Evolutionary conservation across 768 basidiomycete genomes (phyloP).

Genomic region (Multifurca ochricompacta): DNA sequence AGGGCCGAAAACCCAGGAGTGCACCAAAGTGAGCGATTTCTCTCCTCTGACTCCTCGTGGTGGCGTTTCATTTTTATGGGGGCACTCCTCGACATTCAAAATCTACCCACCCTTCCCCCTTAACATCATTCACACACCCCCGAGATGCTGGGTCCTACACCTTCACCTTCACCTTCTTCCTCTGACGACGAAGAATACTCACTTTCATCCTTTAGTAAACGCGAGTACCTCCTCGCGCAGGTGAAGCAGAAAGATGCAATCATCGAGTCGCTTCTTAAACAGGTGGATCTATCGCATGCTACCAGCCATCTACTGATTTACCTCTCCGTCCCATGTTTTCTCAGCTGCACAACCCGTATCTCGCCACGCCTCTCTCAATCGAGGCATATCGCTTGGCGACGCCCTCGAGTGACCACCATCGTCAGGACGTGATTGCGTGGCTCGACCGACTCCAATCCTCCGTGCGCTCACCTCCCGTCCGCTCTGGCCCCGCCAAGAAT

Average conservation of each 20-base stretch:
- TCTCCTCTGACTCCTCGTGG: background rate
- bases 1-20: constrained; percentile 70
- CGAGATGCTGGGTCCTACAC: background rate
- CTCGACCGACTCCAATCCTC: constrained; percentile 61
- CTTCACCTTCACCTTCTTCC: constrained; percentile 2
- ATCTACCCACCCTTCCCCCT: constrained; percentile 27
- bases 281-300: constrained; percentile 36
- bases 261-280: constrained; percentile 78
- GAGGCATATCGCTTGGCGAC: constrained; percentile 74
- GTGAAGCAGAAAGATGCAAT: constrained; percentile 83
- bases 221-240: constrained; percentile 79
- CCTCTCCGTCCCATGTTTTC: constrained; percentile 3
- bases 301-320: background rate
- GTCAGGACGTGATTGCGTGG: constrained; percentile 65
- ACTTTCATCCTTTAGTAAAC: constrained; percentile 49
- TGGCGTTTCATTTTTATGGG: background rate
- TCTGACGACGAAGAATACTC: constrained; percentile 23
- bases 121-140: constrained; percentile 22
- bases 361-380: constrained; percentile 71
- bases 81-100: constrained; percentile 24
- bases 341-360: constrained; percentile 74
- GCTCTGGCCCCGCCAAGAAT: constrained; percentile 31
- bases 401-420: constrained; percentile 64
- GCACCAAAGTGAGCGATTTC: constrained; percentile 67
- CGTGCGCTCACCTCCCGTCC: constrained; percentile 42